A percentile compares a stretch with the other conserved stretches of the same genome.
Evolutionary conservation across 2,329 filamentous ascomycete species (phyloP).

Genomic region (Diaporthe ampelina): DNA sequence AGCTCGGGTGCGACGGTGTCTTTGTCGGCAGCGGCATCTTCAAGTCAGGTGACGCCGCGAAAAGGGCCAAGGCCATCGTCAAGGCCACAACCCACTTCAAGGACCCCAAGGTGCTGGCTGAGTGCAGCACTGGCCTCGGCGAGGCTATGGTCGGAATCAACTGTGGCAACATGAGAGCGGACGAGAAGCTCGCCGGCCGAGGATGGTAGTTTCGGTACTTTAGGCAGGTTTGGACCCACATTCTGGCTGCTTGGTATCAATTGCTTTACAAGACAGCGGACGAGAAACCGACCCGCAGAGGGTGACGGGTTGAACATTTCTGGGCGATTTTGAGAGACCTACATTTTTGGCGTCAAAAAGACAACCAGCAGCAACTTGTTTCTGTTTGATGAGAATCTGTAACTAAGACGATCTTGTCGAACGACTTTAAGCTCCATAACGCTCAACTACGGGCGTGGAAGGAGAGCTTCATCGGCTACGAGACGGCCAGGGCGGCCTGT

Average conservation of each 20-base stretch:
- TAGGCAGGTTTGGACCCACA: neutral
- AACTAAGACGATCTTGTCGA: neutral
- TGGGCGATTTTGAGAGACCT: neutral
- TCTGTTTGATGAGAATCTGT: neutral
- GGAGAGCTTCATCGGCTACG: neutral
- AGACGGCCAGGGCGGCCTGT: neutral
- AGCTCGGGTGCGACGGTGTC: slow-evolving; percentile 96
- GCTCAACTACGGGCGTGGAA: neutral
- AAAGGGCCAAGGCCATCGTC: slow-evolving; percentile 94
- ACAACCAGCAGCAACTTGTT: neutral
- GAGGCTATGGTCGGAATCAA: slow-evolving; percentile 99
- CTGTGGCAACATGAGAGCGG: slow-evolving; percentile 80
- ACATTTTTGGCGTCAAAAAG: neutral
- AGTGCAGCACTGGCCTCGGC: slow-evolving; percentile 90
- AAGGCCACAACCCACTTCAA: slow-evolving; percentile 92
- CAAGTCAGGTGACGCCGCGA: slow-evolving; percentile 91
- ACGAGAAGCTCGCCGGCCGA: slow-evolving; percentile 85
- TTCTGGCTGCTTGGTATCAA: neutral
- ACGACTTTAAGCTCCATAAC: neutral
- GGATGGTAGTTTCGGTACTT: slow-evolving; percentile 76
- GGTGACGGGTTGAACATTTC: slow-evolving; percentile 61
- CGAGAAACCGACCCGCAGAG: slow-evolving; percentile 75
- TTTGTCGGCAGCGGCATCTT: slow-evolving; percentile 98
- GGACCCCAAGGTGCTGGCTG: slow-evolving; percentile 86
- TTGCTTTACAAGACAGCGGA: neutral